These are phyloP conservation scores for Solanum corneliomulleri DNA, from an alignment of 257 asterid species.

Conservation along the genomic window DNA sequence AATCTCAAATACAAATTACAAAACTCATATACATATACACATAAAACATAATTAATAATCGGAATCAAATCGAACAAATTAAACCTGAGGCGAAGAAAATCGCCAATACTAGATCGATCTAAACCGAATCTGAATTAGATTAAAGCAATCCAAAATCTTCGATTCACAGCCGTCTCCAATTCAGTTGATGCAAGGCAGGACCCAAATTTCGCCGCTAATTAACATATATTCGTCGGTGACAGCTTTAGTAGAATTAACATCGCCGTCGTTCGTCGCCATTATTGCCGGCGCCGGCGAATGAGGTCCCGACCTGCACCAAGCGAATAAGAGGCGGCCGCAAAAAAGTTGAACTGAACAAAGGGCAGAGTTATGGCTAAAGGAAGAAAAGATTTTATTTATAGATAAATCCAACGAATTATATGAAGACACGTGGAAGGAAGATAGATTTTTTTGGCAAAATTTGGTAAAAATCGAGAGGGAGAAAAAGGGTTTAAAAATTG, in stretches of 20 bases:
- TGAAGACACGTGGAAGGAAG: background rate
- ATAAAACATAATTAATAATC: background rate
- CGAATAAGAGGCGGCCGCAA: constrained; percentile 52
- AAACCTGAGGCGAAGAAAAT: background rate
- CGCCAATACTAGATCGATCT: background rate
- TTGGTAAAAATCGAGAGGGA: background rate
- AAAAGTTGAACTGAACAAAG: background rate
- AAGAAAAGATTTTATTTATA: background rate
- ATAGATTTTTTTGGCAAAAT: background rate
- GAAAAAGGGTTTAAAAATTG: background rate
- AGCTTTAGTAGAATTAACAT: background rate
- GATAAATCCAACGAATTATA: background rate
- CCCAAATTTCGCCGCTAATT: background rate
- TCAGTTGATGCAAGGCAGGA: constrained; percentile 27
- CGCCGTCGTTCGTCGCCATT: background rate
- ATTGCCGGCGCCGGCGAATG: background rate
- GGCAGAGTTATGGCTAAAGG: background rate
- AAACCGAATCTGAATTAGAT: background rate
- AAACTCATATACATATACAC: background rate
- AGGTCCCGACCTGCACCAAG: constrained; percentile 68
- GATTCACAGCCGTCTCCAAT: constrained; percentile 9
- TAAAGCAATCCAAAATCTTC: background rate
- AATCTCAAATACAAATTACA: background rate
- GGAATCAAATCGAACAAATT: background rate
- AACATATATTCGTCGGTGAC: background rate